Evolutionary conservation across 805 yeast genomes (phyloP).

Genomic region (Peterozyma toletana): DNA sequence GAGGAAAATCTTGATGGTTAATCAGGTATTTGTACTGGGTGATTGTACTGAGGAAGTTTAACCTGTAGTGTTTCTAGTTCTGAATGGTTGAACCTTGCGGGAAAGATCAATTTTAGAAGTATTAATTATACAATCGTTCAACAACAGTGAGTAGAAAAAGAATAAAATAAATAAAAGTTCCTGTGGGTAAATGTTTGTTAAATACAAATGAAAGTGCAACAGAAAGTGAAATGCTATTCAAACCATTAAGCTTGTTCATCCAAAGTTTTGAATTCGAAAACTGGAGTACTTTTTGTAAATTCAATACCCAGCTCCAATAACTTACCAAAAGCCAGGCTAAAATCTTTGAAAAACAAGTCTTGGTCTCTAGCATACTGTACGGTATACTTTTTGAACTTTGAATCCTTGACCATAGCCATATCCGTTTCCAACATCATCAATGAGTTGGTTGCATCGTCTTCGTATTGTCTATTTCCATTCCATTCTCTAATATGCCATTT

Average conservation of each 20-base stretch:
- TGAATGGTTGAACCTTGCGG: too few species aligned
- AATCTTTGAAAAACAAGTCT: slow-evolving; percentile 41
- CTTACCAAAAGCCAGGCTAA: slow-evolving; percentile 34
- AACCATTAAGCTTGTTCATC: slow-evolving; percentile 51
- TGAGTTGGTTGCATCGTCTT: slow-evolving; percentile 47
- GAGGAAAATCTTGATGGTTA: too few species aligned
- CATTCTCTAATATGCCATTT: slow-evolving; percentile 56
- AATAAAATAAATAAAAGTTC: too few species aligned
- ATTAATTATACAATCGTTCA: too few species aligned
- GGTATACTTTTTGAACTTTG: slow-evolving; percentile 35
- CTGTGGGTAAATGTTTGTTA: too few species aligned
- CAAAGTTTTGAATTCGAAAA: slow-evolving; percentile 52
- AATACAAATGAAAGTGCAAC: too few species aligned
- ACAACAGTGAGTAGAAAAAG: too few species aligned
- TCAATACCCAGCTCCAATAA: slow-evolving; percentile 68
- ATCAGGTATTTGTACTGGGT: too few species aligned
- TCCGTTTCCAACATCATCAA: slow-evolving; percentile 58
- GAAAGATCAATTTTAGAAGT: too few species aligned
- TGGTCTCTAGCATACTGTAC: slow-evolving; percentile 43
- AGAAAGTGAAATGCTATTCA: background rate
- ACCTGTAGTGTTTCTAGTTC: too few species aligned
- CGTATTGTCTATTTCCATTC: slow-evolving; percentile 58
- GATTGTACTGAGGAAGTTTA: too few species aligned
- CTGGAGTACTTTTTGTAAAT: slow-evolving; percentile 42
- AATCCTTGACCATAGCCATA: slow-evolving; percentile 42